Evolutionary conservation across 129 eudicot genomes (phyloP), one percentile per base, ranked within the genome.

Genomic region (Kitagawia praeruptora): DNA sequence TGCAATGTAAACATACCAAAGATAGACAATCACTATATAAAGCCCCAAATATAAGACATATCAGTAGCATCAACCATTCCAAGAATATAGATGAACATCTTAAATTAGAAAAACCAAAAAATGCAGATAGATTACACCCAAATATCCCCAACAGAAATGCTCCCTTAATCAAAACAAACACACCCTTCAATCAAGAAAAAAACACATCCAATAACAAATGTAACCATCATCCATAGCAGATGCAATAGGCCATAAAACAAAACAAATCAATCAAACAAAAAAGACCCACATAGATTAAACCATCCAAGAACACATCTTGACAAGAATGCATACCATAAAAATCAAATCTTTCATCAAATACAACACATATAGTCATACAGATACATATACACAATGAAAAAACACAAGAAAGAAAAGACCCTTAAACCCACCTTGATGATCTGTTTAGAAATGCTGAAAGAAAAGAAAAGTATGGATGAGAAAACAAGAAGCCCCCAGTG

Each of bases 371-470:
- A 34, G 37, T 31, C 25, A 54, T 21, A 19, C 1, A 54, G 3
- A 54, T 7, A 54, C 63, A 78, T 14, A 64, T 64, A n/a, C 75
- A 38, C 75, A 38, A 19, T 2, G 74, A 76, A 53, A 75, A 78
- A 82, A 41, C 27, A 56, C 39, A 56, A 40, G 49, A 21, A 41
- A 72, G 75, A 66, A 48, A 80, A 70, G 38, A 75, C 80, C 78
- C 45, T 41, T 19, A 3, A 0, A 69, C 85, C 85, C 87, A 83
- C 88, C 84, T 81, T 40, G 80, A 63, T 75, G 37, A 34, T 49
- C 75, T 75, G 42, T 86, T 75, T 42, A 64, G 70, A 85, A 86
- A 83, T 83, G 85, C 83, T 53, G 63, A 87, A 80, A 80, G 38
- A 74, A 61, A 76, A 70, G 67, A 38, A 70, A 5, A 14, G 13